Conservation (phyloP, 768 basidiomycete species). For the Mycena haematopus region DNA sequence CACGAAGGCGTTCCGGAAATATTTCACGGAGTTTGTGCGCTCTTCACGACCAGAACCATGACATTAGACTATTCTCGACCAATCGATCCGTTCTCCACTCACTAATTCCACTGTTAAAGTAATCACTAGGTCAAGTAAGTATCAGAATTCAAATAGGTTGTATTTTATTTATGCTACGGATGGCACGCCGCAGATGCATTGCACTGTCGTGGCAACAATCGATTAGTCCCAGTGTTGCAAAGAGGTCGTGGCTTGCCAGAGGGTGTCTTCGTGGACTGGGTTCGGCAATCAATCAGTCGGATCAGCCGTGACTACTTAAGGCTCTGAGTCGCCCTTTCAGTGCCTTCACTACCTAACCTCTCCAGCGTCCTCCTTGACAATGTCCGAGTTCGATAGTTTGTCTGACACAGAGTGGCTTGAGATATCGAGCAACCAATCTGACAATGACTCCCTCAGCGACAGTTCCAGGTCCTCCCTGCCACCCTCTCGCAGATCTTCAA, state of each 20-base stretch:
- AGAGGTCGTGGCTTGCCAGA: too few relatives aligned
- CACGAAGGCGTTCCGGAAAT: conserved; percentile 80
- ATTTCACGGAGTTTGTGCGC: conserved; percentile 84
- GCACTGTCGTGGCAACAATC: too few relatives aligned
- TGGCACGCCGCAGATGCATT: too few relatives aligned
- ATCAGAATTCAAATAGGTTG: background rate
- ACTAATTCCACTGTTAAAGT: conserved; percentile 10
- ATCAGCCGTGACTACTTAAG: background rate
- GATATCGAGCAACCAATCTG: conserved; percentile 72
- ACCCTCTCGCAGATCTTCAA: conserved; percentile 71
- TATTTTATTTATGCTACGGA: background rate
- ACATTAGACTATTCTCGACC: conserved; percentile 31
- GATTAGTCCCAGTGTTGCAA: too few relatives aligned
- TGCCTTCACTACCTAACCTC: conserved; percentile 1
- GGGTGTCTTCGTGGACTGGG: conserved; percentile 28
- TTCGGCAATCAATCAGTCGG: conserved; percentile 25
- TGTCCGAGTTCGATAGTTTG: conserved; percentile 68
- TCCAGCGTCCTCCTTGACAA: conserved; percentile 40
- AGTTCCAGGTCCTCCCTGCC: conserved; percentile 60
- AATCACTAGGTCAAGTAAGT: background rate
- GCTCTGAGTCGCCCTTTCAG: background rate
- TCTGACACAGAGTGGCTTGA: conserved; percentile 90
- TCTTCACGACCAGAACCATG: conserved; percentile 71
- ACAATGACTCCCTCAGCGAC: conserved; percentile 58
- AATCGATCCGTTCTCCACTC: background rate